Percentiles rank a stretch among this genome's conserved stretches.
Evolutionary conservation across 2,329 filamentous ascomycete species (phyloP).

Genomic region (Phyllosticta capitalensis): DNA sequence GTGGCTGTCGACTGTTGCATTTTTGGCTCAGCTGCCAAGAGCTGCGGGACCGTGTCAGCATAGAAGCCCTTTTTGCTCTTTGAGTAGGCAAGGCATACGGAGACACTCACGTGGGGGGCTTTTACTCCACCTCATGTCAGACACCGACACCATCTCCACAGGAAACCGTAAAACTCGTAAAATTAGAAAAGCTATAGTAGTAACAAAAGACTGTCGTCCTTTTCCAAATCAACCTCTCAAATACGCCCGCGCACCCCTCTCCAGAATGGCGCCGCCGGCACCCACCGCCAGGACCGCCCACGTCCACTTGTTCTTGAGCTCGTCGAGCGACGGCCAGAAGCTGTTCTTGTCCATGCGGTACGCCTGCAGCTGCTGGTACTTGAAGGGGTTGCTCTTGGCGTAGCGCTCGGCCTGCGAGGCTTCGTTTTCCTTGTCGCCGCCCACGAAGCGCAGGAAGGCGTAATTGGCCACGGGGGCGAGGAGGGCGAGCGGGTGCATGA

Average conservation of each 20-base stretch:
- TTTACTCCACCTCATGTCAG: too few species aligned
- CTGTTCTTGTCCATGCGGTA: constrained; percentile 49
- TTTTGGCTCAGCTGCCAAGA: too few species aligned
- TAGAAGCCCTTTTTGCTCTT: too few species aligned
- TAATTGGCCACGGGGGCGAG: constrained; percentile 51
- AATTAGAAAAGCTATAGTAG: neutral
- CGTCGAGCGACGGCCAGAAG: constrained; percentile 46
- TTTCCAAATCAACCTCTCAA: constrained; percentile 1
- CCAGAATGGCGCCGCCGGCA: constrained; percentile 38
- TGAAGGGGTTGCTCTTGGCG: constrained; percentile 39
- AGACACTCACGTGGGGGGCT: too few species aligned
- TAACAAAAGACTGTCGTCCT: too few species aligned
- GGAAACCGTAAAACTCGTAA: neutral
- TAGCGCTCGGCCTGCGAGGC: constrained; percentile 45
- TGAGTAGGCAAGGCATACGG: too few species aligned
- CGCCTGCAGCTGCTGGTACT: constrained; percentile 43
- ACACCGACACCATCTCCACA: too few species aligned
- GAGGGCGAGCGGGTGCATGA: constrained; percentile 45
- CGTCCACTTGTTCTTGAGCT: constrained; percentile 47
- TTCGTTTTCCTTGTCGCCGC: constrained; percentile 49
- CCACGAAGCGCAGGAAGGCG: constrained; percentile 46
- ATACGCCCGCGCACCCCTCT: constrained; percentile 28
- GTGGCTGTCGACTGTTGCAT: too few species aligned
- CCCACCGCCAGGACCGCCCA: constrained; percentile 45
- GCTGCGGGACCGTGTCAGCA: too few species aligned